phyloP scores from a whole-genome alignment of 164 flowering plant genomes.

The Umbilicus rupestris region DNA sequence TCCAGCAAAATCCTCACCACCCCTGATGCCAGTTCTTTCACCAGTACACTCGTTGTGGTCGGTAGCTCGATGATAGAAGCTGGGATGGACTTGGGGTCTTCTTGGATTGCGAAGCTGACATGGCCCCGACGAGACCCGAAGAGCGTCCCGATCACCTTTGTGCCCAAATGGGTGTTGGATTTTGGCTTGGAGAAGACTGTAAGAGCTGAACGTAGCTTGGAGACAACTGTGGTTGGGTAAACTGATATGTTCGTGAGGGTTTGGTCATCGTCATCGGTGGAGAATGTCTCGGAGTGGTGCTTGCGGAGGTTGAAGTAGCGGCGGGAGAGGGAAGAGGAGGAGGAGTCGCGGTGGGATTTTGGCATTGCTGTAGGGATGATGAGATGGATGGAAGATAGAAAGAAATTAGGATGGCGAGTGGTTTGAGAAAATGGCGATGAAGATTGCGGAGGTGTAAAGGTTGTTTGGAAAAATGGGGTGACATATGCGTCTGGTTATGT shows the following conservation, averaged over 20 bases:
- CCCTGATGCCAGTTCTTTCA: slow-evolving; percentile 93
- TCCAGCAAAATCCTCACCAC: slow-evolving; percentile 82
- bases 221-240: slow-evolving; percentile 15
- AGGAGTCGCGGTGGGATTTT: neutral
- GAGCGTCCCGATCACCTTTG: slow-evolving; percentile 61
- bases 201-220: slow-evolving; percentile 46
- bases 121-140: slow-evolving; percentile 82
- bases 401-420: neutral
- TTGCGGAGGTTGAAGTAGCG: slow-evolving; percentile 44
- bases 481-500: too few relatives aligned
- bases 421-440: too few relatives aligned
- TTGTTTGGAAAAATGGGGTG: slow-evolving; percentile 1
- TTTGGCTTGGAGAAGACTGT: slow-evolving; percentile 21
- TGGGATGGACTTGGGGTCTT: slow-evolving; percentile 44
- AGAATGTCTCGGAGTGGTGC: slow-evolving; percentile 1
- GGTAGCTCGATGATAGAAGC: slow-evolving; percentile 65
- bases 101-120: slow-evolving; percentile 75
- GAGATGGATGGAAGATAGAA: neutral
- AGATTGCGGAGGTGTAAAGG: neutral
- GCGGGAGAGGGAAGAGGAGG: slow-evolving; percentile 81
- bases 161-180: slow-evolving; percentile 25
- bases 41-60: slow-evolving; percentile 58
- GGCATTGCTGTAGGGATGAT: neutral
- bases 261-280: slow-evolving; percentile 39
- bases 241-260: slow-evolving; percentile 12